Evolutionary conservation across 352 stramenopile genomes (phyloP), one percentile per base, ranked within the genome.

Genomic region (Plasmopara halstedii): DNA sequence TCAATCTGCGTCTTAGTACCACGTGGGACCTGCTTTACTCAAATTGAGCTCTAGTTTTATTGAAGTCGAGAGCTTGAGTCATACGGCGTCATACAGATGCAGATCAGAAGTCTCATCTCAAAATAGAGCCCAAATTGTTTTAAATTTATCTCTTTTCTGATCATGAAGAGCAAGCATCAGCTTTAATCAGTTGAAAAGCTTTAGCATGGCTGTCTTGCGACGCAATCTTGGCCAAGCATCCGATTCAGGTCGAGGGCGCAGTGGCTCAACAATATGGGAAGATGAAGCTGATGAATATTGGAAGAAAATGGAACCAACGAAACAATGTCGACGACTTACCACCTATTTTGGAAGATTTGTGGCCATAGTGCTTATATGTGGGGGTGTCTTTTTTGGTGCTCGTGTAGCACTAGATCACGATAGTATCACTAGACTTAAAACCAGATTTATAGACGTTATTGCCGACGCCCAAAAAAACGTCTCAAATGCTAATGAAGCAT

Each of bases 301-400:
- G 76, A 75, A 85, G 47, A 61, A 78, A 21, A 88, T 88, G 73
- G 76, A 85, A 47, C 69, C 76, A 6, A 50, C 56, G 13, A 66
- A 70, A 32, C 50, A 53, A 20, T 66, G 64, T 37, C 62, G 63
- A n/a, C 51, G 62, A 31, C 34, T 71, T 42, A 64, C 53, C 27
- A 47, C 50, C 42, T 64, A 58, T 37, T 42, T 73, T 7, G 58
- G 48, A 6, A 29, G 57, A 4, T 34, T 70, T 35, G 29, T 72
- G 3, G 18, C 68, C 1, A 26, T 69, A 2, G 37, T 53, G 9
- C 21, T 67, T 13, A 31, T 64, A 6, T 34, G 54, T 5, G 63
- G 63, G 2, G 40, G 44, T 0, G 36, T 58, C 18, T 61, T 64
- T 25, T 33, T 62, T 14, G 51, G 41, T 20, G 38, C 46, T 29